Percentiles rank a stretch among this genome's conserved stretches.
Conservation (phyloP, 139 green algal genomes). For the Raphidocelis subcapitata region DNA sequence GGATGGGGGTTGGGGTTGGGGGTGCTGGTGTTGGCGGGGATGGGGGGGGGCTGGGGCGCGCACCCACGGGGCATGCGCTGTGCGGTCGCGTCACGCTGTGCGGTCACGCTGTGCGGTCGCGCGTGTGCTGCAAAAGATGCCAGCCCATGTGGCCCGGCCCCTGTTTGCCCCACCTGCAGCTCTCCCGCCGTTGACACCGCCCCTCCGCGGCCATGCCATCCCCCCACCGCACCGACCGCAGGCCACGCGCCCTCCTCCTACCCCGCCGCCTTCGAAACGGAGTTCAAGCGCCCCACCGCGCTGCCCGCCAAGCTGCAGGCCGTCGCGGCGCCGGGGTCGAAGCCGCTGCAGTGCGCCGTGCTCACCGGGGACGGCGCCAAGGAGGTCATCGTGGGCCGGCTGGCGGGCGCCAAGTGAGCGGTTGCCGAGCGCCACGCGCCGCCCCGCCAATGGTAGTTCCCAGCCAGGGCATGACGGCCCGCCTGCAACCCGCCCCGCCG, state of each 20-base stretch:
- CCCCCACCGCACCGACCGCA: neutral
- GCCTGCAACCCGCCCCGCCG: too few species aligned
- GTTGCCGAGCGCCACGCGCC: too few species aligned
- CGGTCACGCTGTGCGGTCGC: neutral
- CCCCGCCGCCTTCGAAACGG: slow-evolving; percentile 30
- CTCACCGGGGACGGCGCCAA: slow-evolving; percentile 39
- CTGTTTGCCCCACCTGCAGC: too few species aligned
- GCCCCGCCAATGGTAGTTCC: too few species aligned
- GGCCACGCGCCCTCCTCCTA: slow-evolving; percentile 24
- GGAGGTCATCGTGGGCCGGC: slow-evolving; percentile 43
- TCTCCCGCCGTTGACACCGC: too few species aligned
- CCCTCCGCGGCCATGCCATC: neutral
- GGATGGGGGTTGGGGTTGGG: too few species aligned
- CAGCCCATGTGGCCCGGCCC: too few species aligned
- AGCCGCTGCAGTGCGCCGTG: slow-evolving; percentile 31
- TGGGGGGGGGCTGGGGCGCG: neutral
- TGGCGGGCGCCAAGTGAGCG: neutral
- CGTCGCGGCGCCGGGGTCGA: slow-evolving; percentile 1
- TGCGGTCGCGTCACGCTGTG: neutral
- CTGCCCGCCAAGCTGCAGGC: slow-evolving; percentile 48
- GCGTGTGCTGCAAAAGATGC: too few species aligned
- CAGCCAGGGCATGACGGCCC: too few species aligned
- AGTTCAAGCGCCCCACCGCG: slow-evolving; percentile 60
- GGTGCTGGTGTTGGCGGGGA: too few species aligned
- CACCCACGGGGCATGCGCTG: too few species aligned